A percentile compares a stretch with the other conserved stretches of the same genome.
These are phyloP conservation scores for Populus trichocarpa DNA, from an alignment of 441 rosid genomes.

Conservation along the genomic window DNA sequence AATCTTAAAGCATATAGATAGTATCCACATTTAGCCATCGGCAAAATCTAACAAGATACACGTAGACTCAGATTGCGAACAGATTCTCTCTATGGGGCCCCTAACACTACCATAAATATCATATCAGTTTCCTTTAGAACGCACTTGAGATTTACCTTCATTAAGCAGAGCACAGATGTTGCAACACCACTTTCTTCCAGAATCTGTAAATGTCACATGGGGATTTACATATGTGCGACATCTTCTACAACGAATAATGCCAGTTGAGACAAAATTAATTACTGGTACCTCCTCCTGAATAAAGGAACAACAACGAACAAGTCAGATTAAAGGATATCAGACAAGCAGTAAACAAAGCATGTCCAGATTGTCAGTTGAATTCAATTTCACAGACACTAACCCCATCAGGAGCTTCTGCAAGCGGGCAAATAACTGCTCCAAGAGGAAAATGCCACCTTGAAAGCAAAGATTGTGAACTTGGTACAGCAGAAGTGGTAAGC, in stretches of 20 bases:
- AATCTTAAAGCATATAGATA: background rate
- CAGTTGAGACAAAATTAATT: conserved; percentile 75
- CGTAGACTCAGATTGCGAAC: too few species aligned
- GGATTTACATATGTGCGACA: conserved; percentile 99
- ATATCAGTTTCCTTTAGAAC: background rate
- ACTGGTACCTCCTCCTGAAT: conserved; percentile 93
- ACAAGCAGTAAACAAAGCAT: conserved; percentile 11
- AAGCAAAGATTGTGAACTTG: conserved; percentile 83
- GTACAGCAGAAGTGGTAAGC: conserved; percentile 85
- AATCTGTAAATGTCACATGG: conserved; percentile 80
- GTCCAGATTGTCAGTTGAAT: conserved; percentile 16
- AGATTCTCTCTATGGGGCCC: background rate
- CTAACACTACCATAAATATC: conserved; percentile 9
- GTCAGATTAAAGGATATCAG: conserved; percentile 16
- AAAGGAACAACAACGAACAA: conserved; percentile 23
- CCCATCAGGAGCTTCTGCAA: conserved; percentile 93
- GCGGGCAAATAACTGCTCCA: conserved; percentile 99
- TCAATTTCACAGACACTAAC: conserved; percentile 46
- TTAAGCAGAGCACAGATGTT: conserved; percentile 87
- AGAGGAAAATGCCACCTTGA: conserved; percentile 99
- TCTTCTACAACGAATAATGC: conserved; percentile 96
- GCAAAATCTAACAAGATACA: background rate
- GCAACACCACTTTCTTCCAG: conserved; percentile 99
- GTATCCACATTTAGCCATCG: background rate
- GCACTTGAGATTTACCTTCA: conserved; percentile 56